phyloP scores from a whole-genome alignment of 257 asterid genomes.

The Fraxinus excelsior region DNA sequence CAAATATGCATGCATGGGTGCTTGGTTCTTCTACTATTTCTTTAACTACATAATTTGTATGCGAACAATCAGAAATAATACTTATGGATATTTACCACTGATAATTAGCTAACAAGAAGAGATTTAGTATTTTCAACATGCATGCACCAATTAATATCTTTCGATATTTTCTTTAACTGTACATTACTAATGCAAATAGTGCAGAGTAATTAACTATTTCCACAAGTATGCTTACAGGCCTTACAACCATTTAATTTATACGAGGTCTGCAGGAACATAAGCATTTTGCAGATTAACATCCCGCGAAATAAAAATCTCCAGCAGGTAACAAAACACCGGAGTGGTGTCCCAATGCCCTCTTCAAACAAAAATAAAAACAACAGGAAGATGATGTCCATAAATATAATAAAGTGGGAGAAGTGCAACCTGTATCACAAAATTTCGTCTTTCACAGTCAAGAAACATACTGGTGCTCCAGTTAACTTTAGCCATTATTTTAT shows the following conservation, averaged over 20 bases:
- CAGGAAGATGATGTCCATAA: not conserved
- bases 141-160: not conserved
- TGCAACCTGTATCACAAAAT: conserved; percentile 85
- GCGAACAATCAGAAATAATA: not conserved
- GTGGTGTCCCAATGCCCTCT: not conserved
- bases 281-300: not conserved
- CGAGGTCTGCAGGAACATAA: not conserved
- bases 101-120: not conserved
- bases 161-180: no score
- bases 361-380: not conserved
- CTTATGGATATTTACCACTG: not conserved
- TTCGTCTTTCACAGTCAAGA: conserved; percentile 92
- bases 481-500: conserved; percentile 63
- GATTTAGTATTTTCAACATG: no score
- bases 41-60: not conserved
- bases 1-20: not conserved
- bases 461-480: conserved; percentile 83
- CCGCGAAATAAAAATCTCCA: not conserved
- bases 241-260: not conserved
- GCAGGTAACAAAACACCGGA: not conserved
- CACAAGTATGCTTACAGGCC: not conserved
- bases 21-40: not conserved
- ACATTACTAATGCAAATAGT: not conserved
- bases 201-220: not conserved
- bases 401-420: conserved; percentile 13